Base-by-base conservation (phyloP, 139 green algal species). In the Desmodesmus armatus region DNA sequence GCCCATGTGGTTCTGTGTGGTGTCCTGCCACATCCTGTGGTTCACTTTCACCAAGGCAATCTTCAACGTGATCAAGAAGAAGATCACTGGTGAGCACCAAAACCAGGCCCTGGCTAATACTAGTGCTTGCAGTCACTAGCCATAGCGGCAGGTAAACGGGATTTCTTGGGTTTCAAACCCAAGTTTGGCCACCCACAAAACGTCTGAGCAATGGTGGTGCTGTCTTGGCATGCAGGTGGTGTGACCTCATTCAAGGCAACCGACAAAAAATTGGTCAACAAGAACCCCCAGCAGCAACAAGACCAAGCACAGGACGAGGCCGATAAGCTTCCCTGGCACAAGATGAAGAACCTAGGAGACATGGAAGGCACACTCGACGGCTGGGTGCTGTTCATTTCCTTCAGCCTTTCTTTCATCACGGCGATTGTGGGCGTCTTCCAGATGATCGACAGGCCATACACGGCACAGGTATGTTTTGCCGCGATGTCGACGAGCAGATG, bases 161-260 rank as follows among this genome's bases (percentile, higher is more conserved):
- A n/a, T n/a, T n/a, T n/a, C n/a, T n/a, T n/a, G n/a, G n/a, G n/a
- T n/a, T n/a, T n/a, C n/a, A n/a, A n/a, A n/a, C n/a, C n/a, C n/a
- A n/a, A n/a, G n/a, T n/a, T n/a, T n/a, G n/a, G n/a, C n/a, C n/a
- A n/a, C n/a, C n/a, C n/a, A n/a, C n/a, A n/a, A n/a, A n/a, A n/a
- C n/a, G n/a, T n/a, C n/a, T n/a, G n/a, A n/a, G n/a, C n/a, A n/a
- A n/a, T n/a, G n/a, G n/a, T n/a, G n/a, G n/a, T n/a, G n/a, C n/a
- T n/a, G n/a, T n/a, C n/a, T n/a, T n/a, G n/a, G n/a, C n/a, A n/a
- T n/a, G n/a, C n/a, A n/a, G n/a, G n/a, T n/a, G n/a, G n/a, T n/a
- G n/a, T n/a, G n/a, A n/a, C n/a, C n/a, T n/a, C n/a, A n/a, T 86
- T 86, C 80, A 86, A 86, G 67, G 71, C 80, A 21, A 86, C 80